phyloP scores from a whole-genome alignment of 1,139 yeast species.

The Yamadazyma triangularis region DNA sequence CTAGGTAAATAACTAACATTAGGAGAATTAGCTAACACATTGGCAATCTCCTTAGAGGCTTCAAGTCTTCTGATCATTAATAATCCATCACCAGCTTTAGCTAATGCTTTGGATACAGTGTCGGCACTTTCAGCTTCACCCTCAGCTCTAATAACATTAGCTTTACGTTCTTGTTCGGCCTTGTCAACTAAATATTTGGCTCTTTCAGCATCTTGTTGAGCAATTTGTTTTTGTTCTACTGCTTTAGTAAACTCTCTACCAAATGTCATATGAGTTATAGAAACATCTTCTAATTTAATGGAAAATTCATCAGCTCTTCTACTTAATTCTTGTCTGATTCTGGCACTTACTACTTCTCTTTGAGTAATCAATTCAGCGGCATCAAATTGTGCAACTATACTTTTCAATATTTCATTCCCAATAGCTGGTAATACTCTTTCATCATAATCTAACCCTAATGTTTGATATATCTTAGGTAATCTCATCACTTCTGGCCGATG shows the following conservation, averaged over 20 bases:
- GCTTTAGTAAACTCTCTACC: conserved; percentile 98
- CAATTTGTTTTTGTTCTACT: conserved; percentile 97
- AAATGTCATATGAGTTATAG: conserved; percentile 97
- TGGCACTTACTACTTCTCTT: conserved; percentile 89
- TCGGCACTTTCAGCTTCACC: conserved; percentile 99
- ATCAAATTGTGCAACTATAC: conserved; percentile 96
- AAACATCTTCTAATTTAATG: conserved; percentile 91
- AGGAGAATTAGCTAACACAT: conserved; percentile 74
- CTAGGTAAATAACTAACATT: conserved; percentile 91
- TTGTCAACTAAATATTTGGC: conserved; percentile 91
- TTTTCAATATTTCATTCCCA: conserved; percentile 92
- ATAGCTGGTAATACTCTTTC: conserved; percentile 96
- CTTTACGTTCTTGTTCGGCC: conserved; percentile 97
- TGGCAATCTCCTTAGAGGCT: conserved; percentile 94
- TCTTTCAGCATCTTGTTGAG: conserved; percentile 98
- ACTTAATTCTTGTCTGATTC: conserved; percentile 83
- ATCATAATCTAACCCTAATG: conserved; percentile 90
- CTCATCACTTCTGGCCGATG: conserved; percentile 88
- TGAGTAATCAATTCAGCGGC: conserved; percentile 97
- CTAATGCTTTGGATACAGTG: conserved; percentile 85
- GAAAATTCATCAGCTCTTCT: conserved; percentile 84
- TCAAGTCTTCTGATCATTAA: conserved; percentile 92
- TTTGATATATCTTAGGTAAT: conserved; percentile 84
- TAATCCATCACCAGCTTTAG: conserved; percentile 95
- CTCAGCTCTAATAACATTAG: conserved; percentile 93